These are phyloP conservation scores for Vickermania ingenoplastis DNA, from an alignment of 208 protist genomes.

Conservation along the genomic window DNA sequence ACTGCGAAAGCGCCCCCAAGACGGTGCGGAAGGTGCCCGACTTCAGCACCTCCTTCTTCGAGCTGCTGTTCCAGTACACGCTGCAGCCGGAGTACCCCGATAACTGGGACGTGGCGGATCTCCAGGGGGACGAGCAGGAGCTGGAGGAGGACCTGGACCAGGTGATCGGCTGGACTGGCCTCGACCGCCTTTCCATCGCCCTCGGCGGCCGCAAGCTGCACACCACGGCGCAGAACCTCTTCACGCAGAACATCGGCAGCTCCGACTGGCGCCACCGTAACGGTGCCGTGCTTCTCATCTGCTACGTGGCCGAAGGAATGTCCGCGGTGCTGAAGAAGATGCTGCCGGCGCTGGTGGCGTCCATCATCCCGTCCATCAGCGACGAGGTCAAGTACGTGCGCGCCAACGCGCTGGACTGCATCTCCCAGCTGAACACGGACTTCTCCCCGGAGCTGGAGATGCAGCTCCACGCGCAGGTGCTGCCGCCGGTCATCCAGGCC, in stretches of 20 bases:
- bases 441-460: conserved; percentile 52
- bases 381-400: conserved; percentile 79
- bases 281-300: conserved; percentile 64
- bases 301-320: conserved; percentile 64
- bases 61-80: conserved; percentile 77
- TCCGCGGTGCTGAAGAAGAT: conserved; percentile 41
- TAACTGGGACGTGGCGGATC: conserved; percentile 58
- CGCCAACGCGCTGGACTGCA: conserved; percentile 48
- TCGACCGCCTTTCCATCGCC: conserved; percentile 67
- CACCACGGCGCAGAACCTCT: conserved; percentile 44
- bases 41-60: conserved; percentile 68
- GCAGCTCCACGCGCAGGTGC: conserved; percentile 26
- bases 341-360: conserved; percentile 36
- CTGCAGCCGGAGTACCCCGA: conserved; percentile 42
- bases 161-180: conserved; percentile 39
- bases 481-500: conserved; percentile 38
- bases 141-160: conserved; percentile 53
- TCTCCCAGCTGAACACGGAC: conserved; percentile 67
- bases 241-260: conserved; percentile 56
- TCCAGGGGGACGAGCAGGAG: conserved; percentile 48
- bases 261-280: conserved; percentile 64
- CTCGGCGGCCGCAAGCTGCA: conserved; percentile 73
- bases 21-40: conserved; percentile 64
- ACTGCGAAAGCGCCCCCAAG: conserved; percentile 74
- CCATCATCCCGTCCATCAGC: conserved; percentile 30